Conservation (phyloP, 1,139 yeast genomes). For the Sugiyamaella japonica region DNA sequence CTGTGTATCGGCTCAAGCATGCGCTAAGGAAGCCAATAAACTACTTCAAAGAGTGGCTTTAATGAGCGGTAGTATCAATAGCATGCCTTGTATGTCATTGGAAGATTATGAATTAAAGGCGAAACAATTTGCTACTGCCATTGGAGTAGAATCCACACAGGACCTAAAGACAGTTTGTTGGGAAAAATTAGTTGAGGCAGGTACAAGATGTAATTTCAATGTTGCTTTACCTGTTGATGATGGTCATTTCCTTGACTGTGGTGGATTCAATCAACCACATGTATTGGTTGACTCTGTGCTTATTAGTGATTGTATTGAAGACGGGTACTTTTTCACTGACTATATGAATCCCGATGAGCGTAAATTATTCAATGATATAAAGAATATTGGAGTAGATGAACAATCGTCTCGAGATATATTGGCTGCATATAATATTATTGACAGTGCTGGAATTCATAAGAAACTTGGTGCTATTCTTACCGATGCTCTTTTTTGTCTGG, state of each 20-base stretch:
- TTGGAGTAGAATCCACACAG: conserved; percentile 17
- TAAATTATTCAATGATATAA: conserved; percentile 8
- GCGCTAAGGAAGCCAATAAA: conserved; percentile 19
- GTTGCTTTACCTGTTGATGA: conserved; percentile 30
- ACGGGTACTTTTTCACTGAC: conserved; percentile 31
- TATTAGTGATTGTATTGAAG: conserved; percentile 31
- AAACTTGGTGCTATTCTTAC: conserved; percentile 25
- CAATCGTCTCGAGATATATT: conserved; percentile 3
- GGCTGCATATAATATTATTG: conserved; percentile 18
- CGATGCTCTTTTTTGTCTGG: conserved; percentile 24
- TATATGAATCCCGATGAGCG: conserved; percentile 13
- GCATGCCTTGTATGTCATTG: conserved; percentile 20
- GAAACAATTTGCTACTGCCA: conserved; percentile 17
- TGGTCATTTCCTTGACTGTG: conserved; percentile 26
- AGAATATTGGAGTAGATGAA: conserved; percentile 15
- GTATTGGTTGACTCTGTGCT: conserved; percentile 22
- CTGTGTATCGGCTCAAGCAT: conserved; percentile 27
- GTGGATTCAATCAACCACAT: conserved; percentile 14
- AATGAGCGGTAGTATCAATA: conserved; percentile 28
- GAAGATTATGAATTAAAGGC: conserved; percentile 22
- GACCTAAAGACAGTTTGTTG: conserved; percentile 25
- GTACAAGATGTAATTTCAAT: conserved; percentile 21
- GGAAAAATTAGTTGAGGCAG: conserved; percentile 28
- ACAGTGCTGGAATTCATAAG: not conserved
- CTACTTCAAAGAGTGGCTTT: conserved; percentile 26